Evolutionary conservation across 495 filamentous ascomycete genomes (phyloP).

Genomic region (Aspergillus steynii): DNA sequence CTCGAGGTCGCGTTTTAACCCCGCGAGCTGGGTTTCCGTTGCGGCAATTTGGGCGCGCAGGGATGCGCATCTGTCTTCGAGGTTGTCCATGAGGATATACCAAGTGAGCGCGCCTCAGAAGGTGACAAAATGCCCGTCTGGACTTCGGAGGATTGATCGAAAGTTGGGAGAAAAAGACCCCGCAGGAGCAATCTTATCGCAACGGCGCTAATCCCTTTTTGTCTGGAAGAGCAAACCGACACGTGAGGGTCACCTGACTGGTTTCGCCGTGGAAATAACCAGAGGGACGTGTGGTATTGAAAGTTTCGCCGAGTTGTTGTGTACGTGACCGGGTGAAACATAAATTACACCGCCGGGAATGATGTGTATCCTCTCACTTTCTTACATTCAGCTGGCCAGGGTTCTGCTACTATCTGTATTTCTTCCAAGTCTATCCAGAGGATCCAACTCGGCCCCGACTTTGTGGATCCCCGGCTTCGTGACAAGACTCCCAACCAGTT

Average conservation of each 20-base stretch:
- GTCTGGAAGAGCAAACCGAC: background rate
- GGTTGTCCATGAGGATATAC: constrained; percentile 14
- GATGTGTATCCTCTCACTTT: no score
- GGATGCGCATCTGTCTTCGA: constrained; percentile 39
- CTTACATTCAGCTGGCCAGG: no score
- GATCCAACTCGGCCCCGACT: background rate
- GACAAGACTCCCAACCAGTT: background rate
- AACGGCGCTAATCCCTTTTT: background rate
- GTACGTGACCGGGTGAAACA: background rate
- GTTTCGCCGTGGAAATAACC: background rate
- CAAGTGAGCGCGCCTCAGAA: no score
- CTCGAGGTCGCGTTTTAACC: constrained; percentile 39
- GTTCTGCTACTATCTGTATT: background rate
- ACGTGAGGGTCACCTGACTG: background rate
- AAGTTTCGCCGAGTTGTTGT: background rate
- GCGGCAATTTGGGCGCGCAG: constrained; percentile 42
- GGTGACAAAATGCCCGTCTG: no score
- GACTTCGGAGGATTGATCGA: background rate
- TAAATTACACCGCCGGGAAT: background rate
- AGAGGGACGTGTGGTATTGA: background rate
- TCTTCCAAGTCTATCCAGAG: background rate
- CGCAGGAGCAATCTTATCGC: background rate
- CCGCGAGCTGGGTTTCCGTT: constrained; percentile 38
- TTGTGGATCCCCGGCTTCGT: background rate
- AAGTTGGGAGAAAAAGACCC: background rate